phyloP scores from a whole-genome alignment of 176 grass and related monocot genomes.

The Metroxylon sagu region DNA sequence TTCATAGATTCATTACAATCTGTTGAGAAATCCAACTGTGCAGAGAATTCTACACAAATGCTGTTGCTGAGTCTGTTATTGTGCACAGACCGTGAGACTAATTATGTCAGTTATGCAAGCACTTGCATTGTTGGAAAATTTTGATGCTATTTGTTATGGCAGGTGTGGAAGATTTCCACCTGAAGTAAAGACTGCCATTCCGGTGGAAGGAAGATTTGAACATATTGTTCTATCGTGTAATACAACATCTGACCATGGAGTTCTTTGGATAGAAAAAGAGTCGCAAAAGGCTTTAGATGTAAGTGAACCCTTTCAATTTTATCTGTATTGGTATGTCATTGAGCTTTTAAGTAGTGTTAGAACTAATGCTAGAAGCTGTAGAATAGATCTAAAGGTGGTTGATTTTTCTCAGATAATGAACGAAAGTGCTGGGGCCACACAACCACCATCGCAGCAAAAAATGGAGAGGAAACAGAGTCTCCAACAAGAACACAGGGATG shows the following conservation, averaged over 20 bases:
- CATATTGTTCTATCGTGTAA: conserved; percentile 95
- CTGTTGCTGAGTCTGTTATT: too few relatives aligned
- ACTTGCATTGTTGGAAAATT: not conserved
- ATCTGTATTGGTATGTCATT: too few relatives aligned
- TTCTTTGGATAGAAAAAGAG: conserved; percentile 90
- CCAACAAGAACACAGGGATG: conserved; percentile 69
- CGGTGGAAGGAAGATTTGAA: conserved; percentile 90
- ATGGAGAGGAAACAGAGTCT: conserved; percentile 68
- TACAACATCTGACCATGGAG: conserved; percentile 90
- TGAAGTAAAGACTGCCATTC: conserved; percentile 92
- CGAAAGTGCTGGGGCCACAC: conserved; percentile 25
- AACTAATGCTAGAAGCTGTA: too few relatives aligned
- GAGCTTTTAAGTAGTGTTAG: too few relatives aligned
- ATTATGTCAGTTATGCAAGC: too few relatives aligned
- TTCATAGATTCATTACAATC: too few relatives aligned
- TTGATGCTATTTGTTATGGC: not conserved
- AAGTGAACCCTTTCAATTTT: conserved; percentile 10
- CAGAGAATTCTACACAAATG: too few relatives aligned
- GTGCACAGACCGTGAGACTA: too few relatives aligned
- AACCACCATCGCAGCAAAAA: conserved; percentile 41
- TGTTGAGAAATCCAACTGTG: too few relatives aligned
- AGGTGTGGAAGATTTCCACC: conserved; percentile 95
- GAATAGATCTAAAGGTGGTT: not conserved
- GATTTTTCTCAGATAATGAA: conserved; percentile 48
- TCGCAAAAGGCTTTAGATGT: conserved; percentile 76